A percentile compares a stretch with the other conserved stretches of the same genome.
phyloP scores from a whole-genome alignment of 1,284 basidiomycete species.

The Cryptococcus amylolentus region DNA sequence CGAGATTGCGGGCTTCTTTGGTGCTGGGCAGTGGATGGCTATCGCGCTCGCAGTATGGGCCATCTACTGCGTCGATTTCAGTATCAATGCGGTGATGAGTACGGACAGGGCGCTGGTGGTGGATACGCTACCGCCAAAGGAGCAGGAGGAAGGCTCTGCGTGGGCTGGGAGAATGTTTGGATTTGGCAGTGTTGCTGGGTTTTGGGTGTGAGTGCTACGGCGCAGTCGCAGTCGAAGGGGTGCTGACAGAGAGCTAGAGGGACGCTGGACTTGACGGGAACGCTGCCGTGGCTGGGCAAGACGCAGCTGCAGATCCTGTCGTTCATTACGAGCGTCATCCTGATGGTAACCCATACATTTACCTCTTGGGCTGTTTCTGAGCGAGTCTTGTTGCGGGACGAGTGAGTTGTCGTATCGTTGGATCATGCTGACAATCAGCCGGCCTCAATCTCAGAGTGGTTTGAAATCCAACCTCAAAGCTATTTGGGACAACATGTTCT shows the following conservation, averaged over 20 bases:
- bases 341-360: conserved; percentile 52
- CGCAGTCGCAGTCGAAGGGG: not conserved
- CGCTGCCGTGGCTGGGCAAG: conserved; percentile 64
- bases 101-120: conserved; percentile 52
- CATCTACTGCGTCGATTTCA: conserved; percentile 87
- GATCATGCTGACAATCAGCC: conserved; percentile 24
- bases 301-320: conserved; percentile 72
- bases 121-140: conserved; percentile 57
- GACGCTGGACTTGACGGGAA: conserved; percentile 64
- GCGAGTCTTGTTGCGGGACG: conserved; percentile 61
- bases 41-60: conserved; percentile 76
- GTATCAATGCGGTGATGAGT: conserved; percentile 70
- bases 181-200: conserved; percentile 74
- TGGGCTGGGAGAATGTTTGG: conserved; percentile 91
- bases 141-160: conserved; percentile 84
- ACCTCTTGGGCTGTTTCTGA: conserved; percentile 71
- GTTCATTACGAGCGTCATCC: conserved; percentile 52
- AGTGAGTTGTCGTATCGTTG: conserved; percentile 30
- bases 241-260: conserved; percentile 51
- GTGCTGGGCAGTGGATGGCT: conserved; percentile 28
- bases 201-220: conserved; percentile 66
- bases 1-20: conserved; percentile 65
- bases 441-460: conserved; percentile 37
- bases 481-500: conserved; percentile 65
- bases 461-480: conserved; percentile 37